Conservation (phyloP, 768 basidiomycete species). For the Crepidotus variabilis region DNA sequence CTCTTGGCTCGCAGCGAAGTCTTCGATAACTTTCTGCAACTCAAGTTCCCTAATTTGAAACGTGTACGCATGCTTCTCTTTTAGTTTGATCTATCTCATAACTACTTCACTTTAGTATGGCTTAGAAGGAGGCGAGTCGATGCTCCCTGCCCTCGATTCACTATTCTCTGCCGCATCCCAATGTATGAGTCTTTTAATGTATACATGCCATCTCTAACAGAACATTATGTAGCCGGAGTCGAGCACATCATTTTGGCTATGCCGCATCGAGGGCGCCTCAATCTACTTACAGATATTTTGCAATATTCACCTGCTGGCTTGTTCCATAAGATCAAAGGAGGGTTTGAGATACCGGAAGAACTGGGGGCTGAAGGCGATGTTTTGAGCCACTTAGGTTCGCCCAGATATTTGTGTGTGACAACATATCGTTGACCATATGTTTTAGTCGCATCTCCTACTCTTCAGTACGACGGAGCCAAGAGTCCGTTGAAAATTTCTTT, state of each 20-base stretch:
- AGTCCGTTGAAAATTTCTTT: conserved; percentile 67
- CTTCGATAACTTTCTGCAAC: conserved; percentile 80
- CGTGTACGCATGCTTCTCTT: conserved; percentile 33
- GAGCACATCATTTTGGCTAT: conserved; percentile 69
- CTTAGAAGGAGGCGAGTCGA: conserved; percentile 90
- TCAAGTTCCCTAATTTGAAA: conserved; percentile 87
- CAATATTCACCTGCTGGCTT: conserved; percentile 62
- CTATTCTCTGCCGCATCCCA: conserved; percentile 66
- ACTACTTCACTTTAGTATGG: conserved; percentile 53
- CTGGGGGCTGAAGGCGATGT: conserved; percentile 79
- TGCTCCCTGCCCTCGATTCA: conserved; percentile 83
- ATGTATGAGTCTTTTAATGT: conserved; percentile 28
- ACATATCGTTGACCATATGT: not conserved
- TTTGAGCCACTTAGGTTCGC: conserved; percentile 74
- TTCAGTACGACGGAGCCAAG: conserved; percentile 50
- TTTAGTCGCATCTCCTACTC: conserved; percentile 59
- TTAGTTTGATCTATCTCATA: not conserved
- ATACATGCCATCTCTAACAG: not conserved
- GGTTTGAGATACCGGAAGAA: conserved; percentile 63
- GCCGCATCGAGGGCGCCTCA: conserved; percentile 87
- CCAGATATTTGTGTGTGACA: not conserved
- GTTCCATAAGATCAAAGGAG: conserved; percentile 87
- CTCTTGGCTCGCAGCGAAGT: conserved; percentile 76
- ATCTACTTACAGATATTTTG: conserved; percentile 77
- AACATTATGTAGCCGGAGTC: conserved; percentile 45